Conservation (phyloP, 2,329 filamentous ascomycete species). For the Fonsecaea erecta region DNA sequence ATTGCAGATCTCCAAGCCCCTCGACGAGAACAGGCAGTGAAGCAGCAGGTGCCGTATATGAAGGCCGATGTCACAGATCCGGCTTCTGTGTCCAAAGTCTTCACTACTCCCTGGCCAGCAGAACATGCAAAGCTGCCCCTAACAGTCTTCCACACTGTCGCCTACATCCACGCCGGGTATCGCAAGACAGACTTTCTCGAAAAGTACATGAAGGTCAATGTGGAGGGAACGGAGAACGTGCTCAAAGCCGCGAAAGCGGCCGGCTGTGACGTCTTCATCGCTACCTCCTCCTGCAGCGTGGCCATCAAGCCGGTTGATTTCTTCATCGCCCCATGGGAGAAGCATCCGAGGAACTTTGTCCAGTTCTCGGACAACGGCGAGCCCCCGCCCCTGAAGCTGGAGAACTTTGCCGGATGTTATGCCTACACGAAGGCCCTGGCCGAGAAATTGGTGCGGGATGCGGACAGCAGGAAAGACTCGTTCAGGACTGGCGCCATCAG, state of each 20-base stretch:
- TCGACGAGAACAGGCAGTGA: conserved; percentile 49
- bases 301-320: conserved; percentile 49
- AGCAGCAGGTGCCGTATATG: conserved; percentile 51
- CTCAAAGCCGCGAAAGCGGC: conserved; percentile 53
- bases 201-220: conserved; percentile 56
- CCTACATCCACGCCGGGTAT: conserved; percentile 58
- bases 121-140: conserved; percentile 52
- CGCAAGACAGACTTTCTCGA: conserved; percentile 53
- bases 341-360: conserved; percentile 46
- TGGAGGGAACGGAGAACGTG: conserved; percentile 56
- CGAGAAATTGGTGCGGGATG: conserved; percentile 56
- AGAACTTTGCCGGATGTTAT: conserved; percentile 55
- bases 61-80: conserved; percentile 58
- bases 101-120: conserved; percentile 54
- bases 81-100: conserved; percentile 52
- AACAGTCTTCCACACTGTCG: conserved; percentile 64
- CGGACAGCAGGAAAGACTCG: conserved; percentile 44
- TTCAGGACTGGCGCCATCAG: conserved; percentile 62
- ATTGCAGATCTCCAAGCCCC: conserved; percentile 58
- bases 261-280: conserved; percentile 58
- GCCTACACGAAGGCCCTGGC: conserved; percentile 58
- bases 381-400: conserved; percentile 44
- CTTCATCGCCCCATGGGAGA: conserved; percentile 53
- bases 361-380: conserved; percentile 55
- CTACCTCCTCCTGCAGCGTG: conserved; percentile 59